A percentile compares a stretch with the other conserved stretches of the same genome.
phyloP scores from a whole-genome alignment of 768 basidiomycete genomes.

The Cubamyces sp. region DNA sequence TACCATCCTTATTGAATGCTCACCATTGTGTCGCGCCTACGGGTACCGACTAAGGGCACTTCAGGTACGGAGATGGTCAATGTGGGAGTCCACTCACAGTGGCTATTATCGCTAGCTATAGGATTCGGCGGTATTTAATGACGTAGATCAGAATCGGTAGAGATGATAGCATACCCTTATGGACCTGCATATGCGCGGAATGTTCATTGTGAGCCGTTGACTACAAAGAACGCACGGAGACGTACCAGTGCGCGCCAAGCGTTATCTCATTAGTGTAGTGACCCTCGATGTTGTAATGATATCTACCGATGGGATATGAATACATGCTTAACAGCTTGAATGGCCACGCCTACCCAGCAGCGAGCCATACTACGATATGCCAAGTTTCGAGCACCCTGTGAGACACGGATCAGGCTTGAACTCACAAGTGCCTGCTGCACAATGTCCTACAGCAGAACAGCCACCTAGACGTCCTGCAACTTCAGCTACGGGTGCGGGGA shows the following conservation, averaged over 20 bases:
- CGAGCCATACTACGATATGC: neutral
- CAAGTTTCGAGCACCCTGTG: neutral
- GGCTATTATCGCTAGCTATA: too few species aligned
- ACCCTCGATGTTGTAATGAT: neutral
- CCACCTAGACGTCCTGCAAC: neutral
- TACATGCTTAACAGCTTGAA: neutral
- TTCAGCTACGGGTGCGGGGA: neutral
- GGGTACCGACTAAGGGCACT: too few species aligned
- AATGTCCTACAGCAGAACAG: neutral
- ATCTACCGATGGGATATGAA: neutral
- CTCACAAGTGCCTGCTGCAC: too few species aligned
- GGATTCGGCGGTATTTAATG: too few species aligned
- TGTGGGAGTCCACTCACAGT: too few species aligned
- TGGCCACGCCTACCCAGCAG: neutral
- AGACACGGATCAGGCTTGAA: too few species aligned
- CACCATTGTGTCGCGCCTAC: too few species aligned
- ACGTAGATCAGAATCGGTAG: too few species aligned
- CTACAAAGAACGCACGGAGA: neutral
- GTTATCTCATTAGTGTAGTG: neutral
- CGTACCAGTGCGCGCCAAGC: neutral
- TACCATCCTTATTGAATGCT: too few species aligned
- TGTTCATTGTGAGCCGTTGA: neutral
- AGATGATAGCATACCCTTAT: neutral
- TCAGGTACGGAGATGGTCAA: too few species aligned
- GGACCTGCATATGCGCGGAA: neutral